Base-by-base conservation (phyloP, 345 rosid genomes). In the Pistacia integerrima region DNA sequence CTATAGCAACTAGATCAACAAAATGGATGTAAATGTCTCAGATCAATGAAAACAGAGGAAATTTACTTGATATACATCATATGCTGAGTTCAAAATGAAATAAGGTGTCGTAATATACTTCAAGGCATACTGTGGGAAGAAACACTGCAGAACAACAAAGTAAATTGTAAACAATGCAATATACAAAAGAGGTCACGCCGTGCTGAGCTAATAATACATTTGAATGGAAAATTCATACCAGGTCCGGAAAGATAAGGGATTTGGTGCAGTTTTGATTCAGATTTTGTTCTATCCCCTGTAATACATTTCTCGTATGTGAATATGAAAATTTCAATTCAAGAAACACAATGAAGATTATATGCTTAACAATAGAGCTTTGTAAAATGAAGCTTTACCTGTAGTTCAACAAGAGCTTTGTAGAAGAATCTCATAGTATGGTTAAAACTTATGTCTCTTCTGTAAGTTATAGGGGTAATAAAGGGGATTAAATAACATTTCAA, bases 61-160 rank as follows among this genome's bases (percentile, higher is more conserved):
- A 2, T 68, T 70, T 84, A 92, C 99, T 87, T 96, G 99, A 83
- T 63, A 96, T 64, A 90, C 94, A 80, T 96, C 98, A 69, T 96
- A 96, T 55, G 97, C 99, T 60, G 99, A 78, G 81, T 96, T 96
- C 83, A 96, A 75, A 82, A 96, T 85, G 81, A 96, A 96, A 80
- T 85, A 79, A 13, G 98, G 97, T 30, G 92, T 88, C 51, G 70
- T 78, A 58, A 96, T 93, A 81, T 86, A 88, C n/a, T 82, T 81
- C 76, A 93, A 75, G 44, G 81, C 80, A 63, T 92, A 86, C 74
- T 96, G 99, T 14, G 99, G 98, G 81, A 93, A 96, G 63, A 96
- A 82, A 76, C 99, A 96, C 99, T 95, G 86, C 88, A 85, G 58
- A 72, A 77, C 51, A 6, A 46, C 69, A 70, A 71, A 65, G 58